Percentiles rank a stretch among this genome's conserved stretches.
Evolutionary conservation across 164 flowering plant species (phyloP).

Genomic region (Kingdonia uniflora): DNA sequence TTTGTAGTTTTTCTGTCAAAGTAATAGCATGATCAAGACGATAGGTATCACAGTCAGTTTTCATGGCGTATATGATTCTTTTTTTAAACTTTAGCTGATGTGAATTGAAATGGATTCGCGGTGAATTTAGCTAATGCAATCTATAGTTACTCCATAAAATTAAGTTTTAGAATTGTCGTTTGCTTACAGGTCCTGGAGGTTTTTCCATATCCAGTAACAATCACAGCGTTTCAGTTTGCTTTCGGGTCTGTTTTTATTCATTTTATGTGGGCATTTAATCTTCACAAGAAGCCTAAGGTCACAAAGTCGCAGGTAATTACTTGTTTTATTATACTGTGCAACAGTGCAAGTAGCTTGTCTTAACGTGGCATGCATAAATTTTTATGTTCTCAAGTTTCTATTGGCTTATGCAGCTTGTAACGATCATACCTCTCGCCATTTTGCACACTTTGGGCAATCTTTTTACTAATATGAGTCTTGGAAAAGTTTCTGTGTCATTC

Average conservation of each 20-base stretch:
- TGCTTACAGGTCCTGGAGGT: slow-evolving; percentile 52
- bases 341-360: too few relatives aligned
- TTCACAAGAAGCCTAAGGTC: slow-evolving; percentile 56
- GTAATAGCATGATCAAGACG: too few relatives aligned
- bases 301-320: slow-evolving; percentile 58
- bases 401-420: slow-evolving; percentile 38
- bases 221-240: slow-evolving; percentile 49
- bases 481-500: slow-evolving; percentile 94
- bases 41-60: too few relatives aligned
- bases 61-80: too few relatives aligned
- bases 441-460: slow-evolving; percentile 88
- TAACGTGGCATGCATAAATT: too few relatives aligned
- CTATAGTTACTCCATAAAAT: too few relatives aligned
- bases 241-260: slow-evolving; percentile 46
- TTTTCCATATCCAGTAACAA: slow-evolving; percentile 49
- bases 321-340: not conserved
- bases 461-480: slow-evolving; percentile 96
- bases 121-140: too few relatives aligned
- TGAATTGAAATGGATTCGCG: too few relatives aligned
- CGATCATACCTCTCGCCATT: slow-evolving; percentile 72
- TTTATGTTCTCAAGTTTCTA: too few relatives aligned
- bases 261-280: slow-evolving; percentile 60
- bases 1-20: too few relatives aligned
- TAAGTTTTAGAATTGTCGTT: not conserved
- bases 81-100: too few relatives aligned